Evolutionary conservation across 208 protist species (phyloP).

Genomic region (Acanthamoeba polyphaga): DNA sequence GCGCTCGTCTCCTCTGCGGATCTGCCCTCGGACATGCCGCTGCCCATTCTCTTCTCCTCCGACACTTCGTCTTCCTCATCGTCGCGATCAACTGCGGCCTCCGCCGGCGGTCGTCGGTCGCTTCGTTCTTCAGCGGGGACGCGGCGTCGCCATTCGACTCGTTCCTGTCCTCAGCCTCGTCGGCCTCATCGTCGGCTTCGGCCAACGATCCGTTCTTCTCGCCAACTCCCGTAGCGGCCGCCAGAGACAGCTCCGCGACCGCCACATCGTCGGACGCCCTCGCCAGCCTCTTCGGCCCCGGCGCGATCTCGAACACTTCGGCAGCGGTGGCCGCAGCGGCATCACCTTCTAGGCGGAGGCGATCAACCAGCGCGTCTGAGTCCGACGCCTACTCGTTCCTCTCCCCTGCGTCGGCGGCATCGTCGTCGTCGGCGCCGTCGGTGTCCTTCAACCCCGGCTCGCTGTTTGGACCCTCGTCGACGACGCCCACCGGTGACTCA

Average conservation of each 20-base stretch:
- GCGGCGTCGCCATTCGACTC: neutral
- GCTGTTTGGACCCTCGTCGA: neutral
- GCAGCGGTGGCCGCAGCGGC: neutral
- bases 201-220: neutral
- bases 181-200: neutral
- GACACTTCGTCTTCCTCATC: neutral
- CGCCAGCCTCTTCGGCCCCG: neutral
- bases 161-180: neutral
- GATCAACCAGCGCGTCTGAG: neutral
- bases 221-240: neutral
- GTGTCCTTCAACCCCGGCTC: neutral
- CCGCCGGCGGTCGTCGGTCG: neutral
- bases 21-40: slow-evolving; percentile 18
- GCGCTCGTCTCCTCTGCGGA: slow-evolving; percentile 11
- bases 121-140: neutral
- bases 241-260: neutral
- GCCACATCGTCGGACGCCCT: neutral
- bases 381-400: slow-evolving; percentile 9
- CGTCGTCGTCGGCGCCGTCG: neutral
- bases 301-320: neutral
- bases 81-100: neutral
- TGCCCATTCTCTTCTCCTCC: slow-evolving; percentile 2
- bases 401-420: neutral
- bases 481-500: neutral
- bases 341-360: neutral